phyloP scores from a whole-genome alignment of 176 grass and related monocot genomes.

The Tillandsia fasciculata region DNA sequence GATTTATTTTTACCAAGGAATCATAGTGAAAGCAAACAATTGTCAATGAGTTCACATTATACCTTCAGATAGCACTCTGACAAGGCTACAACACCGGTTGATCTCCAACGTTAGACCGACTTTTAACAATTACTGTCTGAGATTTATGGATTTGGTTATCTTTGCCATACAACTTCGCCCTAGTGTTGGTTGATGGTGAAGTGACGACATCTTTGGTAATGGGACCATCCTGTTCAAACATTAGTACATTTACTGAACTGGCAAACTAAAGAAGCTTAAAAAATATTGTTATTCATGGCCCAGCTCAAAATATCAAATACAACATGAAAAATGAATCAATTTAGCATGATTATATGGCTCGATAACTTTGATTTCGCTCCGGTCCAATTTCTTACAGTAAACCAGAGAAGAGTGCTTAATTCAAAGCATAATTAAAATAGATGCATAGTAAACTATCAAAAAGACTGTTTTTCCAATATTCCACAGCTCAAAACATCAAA shows the following conservation, averaged over 20 bases:
- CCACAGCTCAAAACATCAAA: too few relatives aligned
- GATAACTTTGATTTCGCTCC: too few relatives aligned
- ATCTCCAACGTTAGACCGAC: constrained; percentile 45
- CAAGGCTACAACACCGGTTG: constrained; percentile 67
- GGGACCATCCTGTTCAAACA: constrained; percentile 57
- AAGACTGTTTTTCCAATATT: too few relatives aligned
- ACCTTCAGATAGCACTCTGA: constrained; percentile 62
- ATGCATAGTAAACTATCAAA: too few relatives aligned
- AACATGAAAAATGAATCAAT: too few relatives aligned
- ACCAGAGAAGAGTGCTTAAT: too few relatives aligned
- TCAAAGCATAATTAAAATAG: too few relatives aligned
- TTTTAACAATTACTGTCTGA: constrained; percentile 46
- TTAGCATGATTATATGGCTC: too few relatives aligned
- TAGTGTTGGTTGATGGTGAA: constrained; percentile 18
- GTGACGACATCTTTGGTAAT: constrained; percentile 50
- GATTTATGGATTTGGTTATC: constrained; percentile 23
- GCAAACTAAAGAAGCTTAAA: background rate
- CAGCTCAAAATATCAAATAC: too few relatives aligned
- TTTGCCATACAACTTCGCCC: constrained; percentile 31
- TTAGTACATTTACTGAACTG: background rate
- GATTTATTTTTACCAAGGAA: constrained; percentile 4
- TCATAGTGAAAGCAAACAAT: constrained; percentile 6
- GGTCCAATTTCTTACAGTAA: too few relatives aligned
- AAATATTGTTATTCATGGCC: background rate
- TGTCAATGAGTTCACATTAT: background rate